Evolutionary conservation across 164 flowering plant species (phyloP).

Genomic region (Tinospora cordifolia): DNA sequence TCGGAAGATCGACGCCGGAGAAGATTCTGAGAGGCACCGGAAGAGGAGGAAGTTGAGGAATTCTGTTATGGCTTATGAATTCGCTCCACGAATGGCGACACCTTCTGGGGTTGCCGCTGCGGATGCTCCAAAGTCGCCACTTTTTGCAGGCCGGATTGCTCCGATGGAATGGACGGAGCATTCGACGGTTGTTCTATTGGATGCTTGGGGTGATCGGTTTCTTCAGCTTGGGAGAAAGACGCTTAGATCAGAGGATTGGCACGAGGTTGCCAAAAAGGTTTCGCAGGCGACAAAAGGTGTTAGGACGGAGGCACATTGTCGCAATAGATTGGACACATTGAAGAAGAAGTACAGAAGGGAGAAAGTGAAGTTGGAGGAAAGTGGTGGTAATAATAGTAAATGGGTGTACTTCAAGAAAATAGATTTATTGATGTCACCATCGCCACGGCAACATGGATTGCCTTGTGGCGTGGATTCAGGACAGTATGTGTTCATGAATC

Average conservation of each 20-base stretch:
- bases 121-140: conserved; percentile 8
- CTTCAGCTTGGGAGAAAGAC: conserved; percentile 77
- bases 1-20: conserved; percentile 16
- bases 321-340: conserved; percentile 57
- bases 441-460: conserved; percentile 39
- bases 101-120: conserved; percentile 12
- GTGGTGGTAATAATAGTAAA: conserved; percentile 31
- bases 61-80: conserved; percentile 34
- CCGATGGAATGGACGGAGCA: conserved; percentile 61
- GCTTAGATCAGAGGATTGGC: conserved; percentile 79
- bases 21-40: conserved; percentile 29
- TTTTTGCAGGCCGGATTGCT: conserved; percentile 15
- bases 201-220: conserved; percentile 84
- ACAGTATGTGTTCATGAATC: conserved; percentile 77
- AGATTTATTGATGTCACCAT: conserved; percentile 48
- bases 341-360: conserved; percentile 87
- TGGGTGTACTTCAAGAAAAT: conserved; percentile 81
- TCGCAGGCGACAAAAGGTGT: conserved; percentile 35
- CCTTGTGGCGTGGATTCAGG: conserved; percentile 93
- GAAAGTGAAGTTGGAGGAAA: conserved; percentile 37
- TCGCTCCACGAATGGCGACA: conserved; percentile 31
- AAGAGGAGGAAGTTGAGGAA: conserved; percentile 50
- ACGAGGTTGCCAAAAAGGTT: conserved; percentile 72
- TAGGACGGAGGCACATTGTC: conserved; percentile 55
- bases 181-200: conserved; percentile 47